These are phyloP conservation scores for Pseudozyma pruni DNA, from an alignment of 1,284 basidiomycete species.

Conservation along the genomic window DNA sequence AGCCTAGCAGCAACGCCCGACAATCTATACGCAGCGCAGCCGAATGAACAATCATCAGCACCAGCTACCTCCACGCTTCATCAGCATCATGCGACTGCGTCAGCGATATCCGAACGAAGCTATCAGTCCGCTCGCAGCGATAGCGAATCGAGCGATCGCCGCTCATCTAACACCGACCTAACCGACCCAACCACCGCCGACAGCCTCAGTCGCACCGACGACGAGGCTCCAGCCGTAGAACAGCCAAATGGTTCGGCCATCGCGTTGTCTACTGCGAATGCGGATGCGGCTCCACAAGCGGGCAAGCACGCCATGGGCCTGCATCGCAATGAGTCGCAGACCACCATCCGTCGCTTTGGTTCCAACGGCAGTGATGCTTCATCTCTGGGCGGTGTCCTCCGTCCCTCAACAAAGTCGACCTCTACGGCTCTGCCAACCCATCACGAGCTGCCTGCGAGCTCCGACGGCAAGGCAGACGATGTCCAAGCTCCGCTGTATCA, in stretches of 20 bases:
- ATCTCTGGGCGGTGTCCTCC: constrained; percentile 16
- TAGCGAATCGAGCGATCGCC: constrained; percentile 56
- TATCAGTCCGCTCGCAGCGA: constrained; percentile 57
- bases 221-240: constrained; percentile 9
- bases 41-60: no score
- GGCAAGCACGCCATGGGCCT: constrained; percentile 31
- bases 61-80: constrained; percentile 8
- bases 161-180: constrained; percentile 48
- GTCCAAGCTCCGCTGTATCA: constrained; percentile 21
- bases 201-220: constrained; percentile 30
- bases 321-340: constrained; percentile 69
- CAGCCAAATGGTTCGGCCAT: not conserved
- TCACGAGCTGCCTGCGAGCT: constrained; percentile 37
- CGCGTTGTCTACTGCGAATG: not conserved
- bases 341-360: constrained; percentile 68
- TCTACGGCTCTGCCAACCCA: constrained; percentile 51
- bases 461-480: constrained; percentile 16
- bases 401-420: constrained; percentile 23
- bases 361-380: constrained; percentile 58
- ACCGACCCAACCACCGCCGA: constrained; percentile 52
- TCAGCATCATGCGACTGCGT: constrained; percentile 36
- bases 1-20: not conserved
- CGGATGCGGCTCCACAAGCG: constrained; percentile 6
- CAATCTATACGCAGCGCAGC: no score
- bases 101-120: constrained; percentile 52